Percentiles rank a stretch among this genome's conserved stretches.
Evolutionary conservation across 257 asterid genomes (phyloP).

Genomic region (Forsythia viridissima): DNA sequence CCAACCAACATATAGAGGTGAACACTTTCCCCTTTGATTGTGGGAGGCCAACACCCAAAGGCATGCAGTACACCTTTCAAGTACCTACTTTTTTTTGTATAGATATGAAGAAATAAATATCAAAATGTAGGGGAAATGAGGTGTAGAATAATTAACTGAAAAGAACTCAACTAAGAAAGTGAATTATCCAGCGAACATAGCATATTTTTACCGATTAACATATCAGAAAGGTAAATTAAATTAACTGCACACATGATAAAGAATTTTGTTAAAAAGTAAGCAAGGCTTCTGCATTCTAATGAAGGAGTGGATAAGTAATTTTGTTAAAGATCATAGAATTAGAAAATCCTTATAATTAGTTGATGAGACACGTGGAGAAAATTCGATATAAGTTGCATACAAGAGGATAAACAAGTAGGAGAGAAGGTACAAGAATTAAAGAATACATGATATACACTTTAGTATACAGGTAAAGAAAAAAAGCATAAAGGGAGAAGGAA

Average conservation of each 20-base stretch:
- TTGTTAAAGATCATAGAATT: not conserved
- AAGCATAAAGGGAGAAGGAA: too few species aligned
- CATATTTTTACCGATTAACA: not conserved
- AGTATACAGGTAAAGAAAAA: too few species aligned
- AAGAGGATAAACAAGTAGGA: not conserved
- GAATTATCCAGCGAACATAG: not conserved
- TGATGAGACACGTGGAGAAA: not conserved
- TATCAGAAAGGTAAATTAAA: not conserved
- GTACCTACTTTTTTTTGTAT: too few species aligned
- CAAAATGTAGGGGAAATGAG: not conserved
- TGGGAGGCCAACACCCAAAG: not conserved
- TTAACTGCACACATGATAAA: not conserved
- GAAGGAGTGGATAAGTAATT: not conserved
- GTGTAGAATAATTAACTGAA: not conserved
- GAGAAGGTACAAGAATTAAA: not conserved
- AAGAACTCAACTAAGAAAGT: not conserved
- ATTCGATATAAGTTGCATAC: not conserved
- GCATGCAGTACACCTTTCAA: not conserved
- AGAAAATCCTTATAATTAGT: not conserved
- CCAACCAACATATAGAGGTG: not conserved
- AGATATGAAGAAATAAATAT: not conserved
- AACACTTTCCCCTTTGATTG: not conserved
- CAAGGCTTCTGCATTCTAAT: not conserved
- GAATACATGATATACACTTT: not conserved
- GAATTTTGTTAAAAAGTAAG: not conserved